Conservation (phyloP, 768 basidiomycete genomes). For the Leccinum arenicola region DNA sequence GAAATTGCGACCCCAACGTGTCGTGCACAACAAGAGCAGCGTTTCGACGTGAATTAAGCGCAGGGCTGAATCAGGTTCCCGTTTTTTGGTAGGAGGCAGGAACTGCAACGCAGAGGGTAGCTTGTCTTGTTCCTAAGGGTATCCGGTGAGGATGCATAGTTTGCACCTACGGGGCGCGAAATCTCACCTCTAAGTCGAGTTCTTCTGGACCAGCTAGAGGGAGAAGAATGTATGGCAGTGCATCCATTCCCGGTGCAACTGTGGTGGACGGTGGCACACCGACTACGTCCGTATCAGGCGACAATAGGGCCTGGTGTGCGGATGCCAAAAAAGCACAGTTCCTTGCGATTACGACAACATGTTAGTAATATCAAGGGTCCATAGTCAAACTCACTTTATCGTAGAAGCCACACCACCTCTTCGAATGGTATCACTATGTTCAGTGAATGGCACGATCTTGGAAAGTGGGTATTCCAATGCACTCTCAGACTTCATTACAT, state of each 20-base stretch:
- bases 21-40: conserved; percentile 83
- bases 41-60: conserved; percentile 88
- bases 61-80: conserved; percentile 75
- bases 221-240: conserved; percentile 79
- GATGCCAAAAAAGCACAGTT: conserved; percentile 73
- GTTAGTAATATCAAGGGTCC: conserved; percentile 10
- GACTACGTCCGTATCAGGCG: conserved; percentile 56
- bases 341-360: conserved; percentile 37
- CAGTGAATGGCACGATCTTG: conserved; percentile 83
- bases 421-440: conserved; percentile 83
- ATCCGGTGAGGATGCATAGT: neutral
- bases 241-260: conserved; percentile 74
- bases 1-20: conserved; percentile 82
- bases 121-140: conserved; percentile 76
- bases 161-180: neutral
- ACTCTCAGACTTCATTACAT: conserved; percentile 42
- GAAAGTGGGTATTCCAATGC: conserved; percentile 75
- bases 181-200: conserved; percentile 78
- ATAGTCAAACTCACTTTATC: conserved; percentile 62
- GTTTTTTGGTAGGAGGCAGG: conserved; percentile 76
- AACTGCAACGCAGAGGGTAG: conserved; percentile 85
- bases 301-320: conserved; percentile 70
- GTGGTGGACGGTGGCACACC: conserved; percentile 56
- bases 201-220: conserved; percentile 96
- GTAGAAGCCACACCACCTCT: conserved; percentile 84